phyloP scores from a whole-genome alignment of 192 early-diverging fungal species.

The Umbelopsis sp. region DNA sequence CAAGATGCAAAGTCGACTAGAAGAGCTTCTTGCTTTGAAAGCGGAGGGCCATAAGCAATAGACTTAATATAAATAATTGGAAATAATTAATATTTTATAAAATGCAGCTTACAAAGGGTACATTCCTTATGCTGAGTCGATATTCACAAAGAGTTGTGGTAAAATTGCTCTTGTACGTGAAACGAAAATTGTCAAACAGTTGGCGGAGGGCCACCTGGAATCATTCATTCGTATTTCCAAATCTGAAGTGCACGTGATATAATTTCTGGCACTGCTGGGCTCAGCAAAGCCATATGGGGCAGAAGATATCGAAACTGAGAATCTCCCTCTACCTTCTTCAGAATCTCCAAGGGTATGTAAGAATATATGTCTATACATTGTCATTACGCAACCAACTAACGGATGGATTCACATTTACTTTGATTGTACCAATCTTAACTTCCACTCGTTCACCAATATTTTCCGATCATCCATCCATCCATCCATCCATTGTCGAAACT shows the following conservation, averaged over 20 bases:
- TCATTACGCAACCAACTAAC: not conserved
- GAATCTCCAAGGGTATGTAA: constrained; percentile 17
- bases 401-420: not conserved
- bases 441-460: not conserved
- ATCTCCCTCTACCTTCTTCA: constrained; percentile 15
- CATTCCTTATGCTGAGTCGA: no score
- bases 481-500: not conserved
- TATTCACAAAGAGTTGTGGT: no score
- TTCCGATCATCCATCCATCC: not conserved
- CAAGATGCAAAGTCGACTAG: constrained; percentile 71
- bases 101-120: no score
- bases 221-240: not conserved
- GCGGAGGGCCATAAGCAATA: not conserved
- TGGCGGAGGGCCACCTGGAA: no score
- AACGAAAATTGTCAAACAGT: no score
- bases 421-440: not conserved
- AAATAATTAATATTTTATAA: no score
- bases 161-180: no score
- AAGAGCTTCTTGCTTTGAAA: constrained; percentile 51
- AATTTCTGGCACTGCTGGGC: not conserved
- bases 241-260: not conserved
- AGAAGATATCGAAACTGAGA: not conserved
- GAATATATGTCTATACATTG: not conserved
- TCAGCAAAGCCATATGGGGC: no score
- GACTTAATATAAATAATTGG: not conserved